Evolutionary conservation across 2,329 filamentous ascomycete species (phyloP).

Genomic region (Colletotrichum godetiae): DNA sequence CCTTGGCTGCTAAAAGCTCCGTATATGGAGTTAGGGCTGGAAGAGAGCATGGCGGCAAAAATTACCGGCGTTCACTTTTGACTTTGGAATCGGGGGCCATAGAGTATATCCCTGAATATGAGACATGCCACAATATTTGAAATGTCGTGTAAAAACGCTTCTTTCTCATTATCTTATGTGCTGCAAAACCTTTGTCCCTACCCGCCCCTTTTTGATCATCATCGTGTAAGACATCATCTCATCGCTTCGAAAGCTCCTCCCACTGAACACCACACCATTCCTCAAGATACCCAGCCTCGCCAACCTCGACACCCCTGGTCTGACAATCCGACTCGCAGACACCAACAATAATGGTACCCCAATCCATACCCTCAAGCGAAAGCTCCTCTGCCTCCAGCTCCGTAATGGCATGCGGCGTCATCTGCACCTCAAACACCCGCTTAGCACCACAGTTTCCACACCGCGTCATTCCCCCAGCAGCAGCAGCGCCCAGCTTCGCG

Average conservation of each 20-base stretch:
- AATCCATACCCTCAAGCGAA: slow-evolving; percentile 91
- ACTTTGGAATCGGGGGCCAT: slow-evolving; percentile 37
- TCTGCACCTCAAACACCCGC: slow-evolving; percentile 90
- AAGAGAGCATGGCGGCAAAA: slow-evolving; percentile 38
- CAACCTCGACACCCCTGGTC: slow-evolving; percentile 66
- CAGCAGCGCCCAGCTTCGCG: slow-evolving; percentile 60
- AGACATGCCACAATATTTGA: slow-evolving; percentile 34
- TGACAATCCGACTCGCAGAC: slow-evolving; percentile 86
- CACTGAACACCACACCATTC: slow-evolving; percentile 99
- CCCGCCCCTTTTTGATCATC: slow-evolving; percentile 41
- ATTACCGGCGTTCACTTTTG: slow-evolving; percentile 37
- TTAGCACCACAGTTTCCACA: slow-evolving; percentile 81
- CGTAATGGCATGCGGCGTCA: slow-evolving; percentile 90
- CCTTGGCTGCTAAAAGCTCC: slow-evolving; percentile 32
- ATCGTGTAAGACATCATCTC: slow-evolving; percentile 38
- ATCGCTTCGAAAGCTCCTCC: slow-evolving; percentile 76
- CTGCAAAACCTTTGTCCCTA: slow-evolving; percentile 9
- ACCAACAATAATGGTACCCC: slow-evolving; percentile 91
- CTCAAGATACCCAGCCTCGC: slow-evolving; percentile 82
- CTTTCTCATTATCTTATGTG: background rate
- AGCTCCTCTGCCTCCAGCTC: slow-evolving; percentile 85
- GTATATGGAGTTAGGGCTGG: slow-evolving; percentile 34
- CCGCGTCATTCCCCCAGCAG: slow-evolving; percentile 67
- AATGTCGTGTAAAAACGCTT: slow-evolving; percentile 15
- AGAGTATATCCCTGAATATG: slow-evolving; percentile 37